Evolutionary conservation across 1,284 basidiomycete species (phyloP).

Genomic region (Earliella scabrosa): DNA sequence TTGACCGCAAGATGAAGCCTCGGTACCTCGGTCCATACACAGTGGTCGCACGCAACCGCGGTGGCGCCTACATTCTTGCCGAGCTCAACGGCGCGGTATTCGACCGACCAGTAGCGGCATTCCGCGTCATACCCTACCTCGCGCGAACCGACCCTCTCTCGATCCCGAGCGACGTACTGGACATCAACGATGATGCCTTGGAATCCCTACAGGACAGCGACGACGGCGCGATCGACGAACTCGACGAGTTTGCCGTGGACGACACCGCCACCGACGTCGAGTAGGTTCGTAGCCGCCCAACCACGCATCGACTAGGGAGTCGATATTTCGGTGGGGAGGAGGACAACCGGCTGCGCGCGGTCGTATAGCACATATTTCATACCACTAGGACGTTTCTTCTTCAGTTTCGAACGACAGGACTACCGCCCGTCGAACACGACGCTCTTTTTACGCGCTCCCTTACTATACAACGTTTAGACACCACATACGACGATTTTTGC

Average conservation of each 20-base stretch:
- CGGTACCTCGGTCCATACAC: conserved; percentile 34
- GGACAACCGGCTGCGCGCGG: too few relatives aligned
- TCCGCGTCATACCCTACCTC: conserved; percentile 39
- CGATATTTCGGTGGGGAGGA: too few relatives aligned
- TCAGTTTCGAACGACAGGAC: too few relatives aligned
- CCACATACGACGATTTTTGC: too few relatives aligned
- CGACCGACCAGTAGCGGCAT: conserved; percentile 32
- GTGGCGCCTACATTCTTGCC: conserved; percentile 38
- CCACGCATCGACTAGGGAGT: not conserved
- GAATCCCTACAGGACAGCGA: not conserved
- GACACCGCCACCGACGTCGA: not conserved
- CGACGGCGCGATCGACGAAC: not conserved
- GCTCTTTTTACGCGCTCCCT: too few relatives aligned
- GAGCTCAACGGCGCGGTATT: conserved; percentile 39
- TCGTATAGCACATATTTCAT: too few relatives aligned
- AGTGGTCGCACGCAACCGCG: conserved; percentile 33
- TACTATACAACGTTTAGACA: too few relatives aligned
- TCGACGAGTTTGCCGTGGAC: not conserved
- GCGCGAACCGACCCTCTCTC: conserved; percentile 3
- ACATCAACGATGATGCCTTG: not conserved
- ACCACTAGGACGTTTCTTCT: too few relatives aligned
- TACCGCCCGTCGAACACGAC: too few relatives aligned
- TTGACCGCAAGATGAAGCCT: conserved; percentile 36
- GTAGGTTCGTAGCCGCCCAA: too few relatives aligned
- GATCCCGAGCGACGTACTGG: not conserved